These are phyloP conservation scores for Candida maltosa DNA, from an alignment of 805 yeast genomes.

Conservation along the genomic window DNA sequence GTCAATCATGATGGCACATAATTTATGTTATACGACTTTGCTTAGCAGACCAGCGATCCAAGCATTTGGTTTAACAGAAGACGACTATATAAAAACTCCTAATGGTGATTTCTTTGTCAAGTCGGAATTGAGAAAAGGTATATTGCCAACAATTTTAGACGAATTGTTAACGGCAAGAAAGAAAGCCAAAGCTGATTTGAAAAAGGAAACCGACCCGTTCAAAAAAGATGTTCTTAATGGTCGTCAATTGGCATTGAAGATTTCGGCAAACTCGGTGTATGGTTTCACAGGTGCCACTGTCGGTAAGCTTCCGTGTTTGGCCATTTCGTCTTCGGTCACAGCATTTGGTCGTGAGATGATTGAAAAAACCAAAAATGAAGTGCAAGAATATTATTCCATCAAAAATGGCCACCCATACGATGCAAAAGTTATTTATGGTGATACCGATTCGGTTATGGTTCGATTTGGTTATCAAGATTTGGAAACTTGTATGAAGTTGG, in stretches of 20 bases:
- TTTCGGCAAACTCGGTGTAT: conserved; percentile 96
- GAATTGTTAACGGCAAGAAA: conserved; percentile 91
- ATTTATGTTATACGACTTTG: conserved; percentile 90
- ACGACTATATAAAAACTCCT: conserved; percentile 84
- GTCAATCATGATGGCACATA: conserved; percentile 98
- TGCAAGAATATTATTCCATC: conserved; percentile 74
- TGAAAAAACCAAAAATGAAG: conserved; percentile 83
- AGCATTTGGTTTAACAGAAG: conserved; percentile 57
- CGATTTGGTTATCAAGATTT: conserved; percentile 85
- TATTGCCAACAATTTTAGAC: conserved; percentile 85
- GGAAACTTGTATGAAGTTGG: conserved; percentile 82
- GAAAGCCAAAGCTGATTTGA: conserved; percentile 84
- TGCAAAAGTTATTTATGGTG: conserved; percentile 94
- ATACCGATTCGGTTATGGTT: conserved; percentile 99
- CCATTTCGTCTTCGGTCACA: conserved; percentile 93
- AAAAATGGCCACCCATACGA: conserved; percentile 82
- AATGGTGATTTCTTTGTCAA: conserved; percentile 90
- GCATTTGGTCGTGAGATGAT: conserved; percentile 97
- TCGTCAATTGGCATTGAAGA: conserved; percentile 92
- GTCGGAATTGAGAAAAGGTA: conserved; percentile 66
- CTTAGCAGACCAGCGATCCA: conserved; percentile 67
- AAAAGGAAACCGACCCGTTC: conserved; percentile 92
- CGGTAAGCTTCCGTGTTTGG: conserved; percentile 94
- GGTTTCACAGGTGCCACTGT: conserved; percentile 99
- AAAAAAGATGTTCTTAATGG: conserved; percentile 92